Evolutionary conservation across 2,329 filamentous ascomycete genomes (phyloP), one percentile per base, ranked within the genome.

Genomic region (Trichoderma harzianum): DNA sequence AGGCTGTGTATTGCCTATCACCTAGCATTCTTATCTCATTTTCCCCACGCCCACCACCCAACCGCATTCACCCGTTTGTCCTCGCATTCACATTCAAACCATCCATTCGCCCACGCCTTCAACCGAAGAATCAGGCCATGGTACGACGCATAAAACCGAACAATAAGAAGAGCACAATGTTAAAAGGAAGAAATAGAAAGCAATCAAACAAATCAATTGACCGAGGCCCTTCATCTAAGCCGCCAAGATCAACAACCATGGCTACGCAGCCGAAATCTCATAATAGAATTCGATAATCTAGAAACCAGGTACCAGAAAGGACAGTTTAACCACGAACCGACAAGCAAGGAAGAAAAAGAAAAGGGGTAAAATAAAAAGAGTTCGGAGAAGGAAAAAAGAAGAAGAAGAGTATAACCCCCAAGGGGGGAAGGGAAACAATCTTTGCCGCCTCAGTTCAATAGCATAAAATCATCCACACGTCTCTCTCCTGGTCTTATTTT

Each of bases 1-100:
- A 60, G 62, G 69, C 69, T 61, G 53, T 61, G 55, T 61, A 71
- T 71, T 71, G 62, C 69, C 69, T 67, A 71, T 61, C 62, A n/a
- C 34, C 62, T 71, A 66, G 34, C n/a, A 63, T 67, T 34, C 28
- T 70, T 16, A 30, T 11, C 61, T 51, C 47, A 16, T 71, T 71
- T 66, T 66, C 32, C 60, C 47, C 51, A 39, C 26, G 16, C 26
- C 55, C 57, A 36, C n/a, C 66, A 36, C n/a, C 66, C 53, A 30
- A 47, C 36, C 55, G 24, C 65, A 43, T 43, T 21, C 28, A 26
- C 28, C 26, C 36, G 12, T 64, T 51, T 16, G 36, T 64, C 61
- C 32, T 53, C 11, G 47, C 47, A 53, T 32, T 24, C 60, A 39
- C 47, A 53, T 32, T 24, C 60, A 39, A 63, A 53, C 62, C 61